Evolutionary conservation across 1,284 basidiomycete genomes (phyloP).

Genomic region (Ustilago vetiveriae): DNA sequence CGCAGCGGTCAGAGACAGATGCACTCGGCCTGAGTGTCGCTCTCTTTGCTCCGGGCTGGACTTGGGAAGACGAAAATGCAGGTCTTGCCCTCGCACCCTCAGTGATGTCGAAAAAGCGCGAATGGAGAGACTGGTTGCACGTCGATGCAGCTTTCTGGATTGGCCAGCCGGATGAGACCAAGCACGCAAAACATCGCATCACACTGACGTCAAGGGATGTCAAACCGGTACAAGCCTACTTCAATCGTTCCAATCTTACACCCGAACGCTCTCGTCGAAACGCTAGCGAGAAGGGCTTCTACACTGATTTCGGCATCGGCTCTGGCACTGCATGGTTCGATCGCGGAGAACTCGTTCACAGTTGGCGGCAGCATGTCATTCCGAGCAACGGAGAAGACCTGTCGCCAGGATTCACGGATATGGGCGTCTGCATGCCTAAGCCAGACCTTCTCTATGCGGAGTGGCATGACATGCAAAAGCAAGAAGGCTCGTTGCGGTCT

Average conservation of each 20-base stretch:
- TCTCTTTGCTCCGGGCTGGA: slow-evolving; percentile 62
- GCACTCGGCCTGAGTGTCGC: slow-evolving; percentile 51
- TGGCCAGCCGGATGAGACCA: neutral
- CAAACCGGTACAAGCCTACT: slow-evolving; percentile 20
- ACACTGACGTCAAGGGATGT: neutral
- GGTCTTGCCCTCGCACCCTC: slow-evolving; percentile 10
- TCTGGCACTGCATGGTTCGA: slow-evolving; percentile 53
- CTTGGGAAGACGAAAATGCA: slow-evolving; percentile 56
- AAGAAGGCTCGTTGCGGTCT: neutral
- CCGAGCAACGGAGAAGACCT: neutral
- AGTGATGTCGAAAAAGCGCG: slow-evolving; percentile 6
- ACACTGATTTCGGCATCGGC: slow-evolving; percentile 54
- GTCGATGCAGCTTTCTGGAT: slow-evolving; percentile 47
- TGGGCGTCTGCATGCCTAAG: slow-evolving; percentile 42
- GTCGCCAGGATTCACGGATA: slow-evolving; percentile 37
- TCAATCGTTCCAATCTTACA: slow-evolving; percentile 10
- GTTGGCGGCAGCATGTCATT: slow-evolving; percentile 1
- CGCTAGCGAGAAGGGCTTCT: slow-evolving; percentile 18
- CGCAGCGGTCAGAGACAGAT: slow-evolving; percentile 10
- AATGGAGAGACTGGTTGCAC: slow-evolving; percentile 55
- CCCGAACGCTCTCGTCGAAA: neutral
- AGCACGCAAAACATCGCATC: neutral
- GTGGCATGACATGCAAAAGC: slow-evolving; percentile 1
- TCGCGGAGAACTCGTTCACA: slow-evolving; percentile 30
- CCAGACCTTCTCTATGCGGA: slow-evolving; percentile 30